A percentile compares a stretch with the other conserved stretches of the same genome.
These are phyloP conservation scores for Vicia sativa DNA, from an alignment of 306 rosid species.

Conservation along the genomic window DNA sequence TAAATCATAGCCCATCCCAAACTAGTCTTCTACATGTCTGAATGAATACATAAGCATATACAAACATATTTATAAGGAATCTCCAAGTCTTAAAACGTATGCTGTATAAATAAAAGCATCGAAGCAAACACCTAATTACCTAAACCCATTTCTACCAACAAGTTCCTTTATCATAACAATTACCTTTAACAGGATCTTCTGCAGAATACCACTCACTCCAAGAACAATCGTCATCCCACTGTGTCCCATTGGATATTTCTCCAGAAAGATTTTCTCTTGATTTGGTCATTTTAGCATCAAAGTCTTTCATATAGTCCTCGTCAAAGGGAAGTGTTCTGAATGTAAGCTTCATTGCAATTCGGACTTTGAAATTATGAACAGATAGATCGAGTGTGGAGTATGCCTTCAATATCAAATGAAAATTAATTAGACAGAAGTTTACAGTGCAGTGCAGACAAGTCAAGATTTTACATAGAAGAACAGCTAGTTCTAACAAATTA, in stretches of 20 bases:
- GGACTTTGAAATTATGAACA: slow-evolving; percentile 76
- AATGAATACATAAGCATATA: slow-evolving; percentile 13
- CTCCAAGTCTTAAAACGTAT: not conserved
- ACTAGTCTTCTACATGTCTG: slow-evolving; percentile 26
- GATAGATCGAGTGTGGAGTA: slow-evolving; percentile 86
- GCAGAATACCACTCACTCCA: slow-evolving; percentile 99
- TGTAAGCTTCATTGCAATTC: slow-evolving; percentile 87
- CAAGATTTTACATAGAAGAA: slow-evolving; percentile 30
- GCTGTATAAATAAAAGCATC: slow-evolving; percentile 12
- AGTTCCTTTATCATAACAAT: slow-evolving; percentile 25
- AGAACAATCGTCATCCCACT: slow-evolving; percentile 95
- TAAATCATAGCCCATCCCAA: slow-evolving; percentile 6
- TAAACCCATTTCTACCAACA: slow-evolving; percentile 33
- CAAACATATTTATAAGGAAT: not conserved
- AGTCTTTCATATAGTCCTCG: slow-evolving; percentile 59
- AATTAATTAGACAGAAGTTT: slow-evolving; percentile 37
- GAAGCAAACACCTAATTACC: slow-evolving; percentile 1
- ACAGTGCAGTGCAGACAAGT: slow-evolving; percentile 22
- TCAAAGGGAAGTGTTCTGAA: slow-evolving; percentile 78
- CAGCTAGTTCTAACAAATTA: slow-evolving; percentile 25
- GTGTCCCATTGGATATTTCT: slow-evolving; percentile 59
- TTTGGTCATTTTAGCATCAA: slow-evolving; percentile 49
- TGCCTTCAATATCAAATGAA: slow-evolving; percentile 69
- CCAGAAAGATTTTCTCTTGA: slow-evolving; percentile 50
- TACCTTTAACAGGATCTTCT: slow-evolving; percentile 96